Evolutionary conservation across 1,284 basidiomycete species (phyloP), one percentile per base, ranked within the genome.

Genomic region (Erythrobasidium hasegawianum): DNA sequence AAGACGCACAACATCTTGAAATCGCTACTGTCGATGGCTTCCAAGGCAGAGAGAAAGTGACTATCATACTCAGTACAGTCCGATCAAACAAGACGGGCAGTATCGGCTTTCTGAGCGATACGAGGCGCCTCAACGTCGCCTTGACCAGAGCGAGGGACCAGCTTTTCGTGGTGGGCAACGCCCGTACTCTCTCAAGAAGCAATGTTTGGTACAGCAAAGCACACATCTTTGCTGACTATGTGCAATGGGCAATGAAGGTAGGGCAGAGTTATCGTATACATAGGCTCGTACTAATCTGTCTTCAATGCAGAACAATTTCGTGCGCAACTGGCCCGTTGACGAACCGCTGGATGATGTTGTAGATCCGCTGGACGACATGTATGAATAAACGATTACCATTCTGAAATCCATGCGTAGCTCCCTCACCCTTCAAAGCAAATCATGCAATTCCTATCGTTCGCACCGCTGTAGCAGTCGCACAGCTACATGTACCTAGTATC

Each of bases 11-110:
- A 85, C 0, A 83, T 53, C 82, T 94, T 58, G 90, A 93, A 75
- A 83, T 93, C 72, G 88, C 87, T 77, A 93, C 90, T 0, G 90
- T 94, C 9, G 90, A 94, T 74, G 93, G 91, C 14, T 97, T 95
- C 76, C 90, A 97, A 76, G 92, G 92, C 0, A 83, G 91, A 54
- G 90, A 97, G 79, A 96, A 96, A 80, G 85, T 88, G 13, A 86
- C 93, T 27, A 89, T 96, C 72, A 81, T 96, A 56, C 93, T 96
- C 75, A 90, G 88, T 47, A 93, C 91, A 0, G 90, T 93, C 52
- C 83, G 93, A 57, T 88, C 87, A 74, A 93, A 94, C 73, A 70
- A 79, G 5, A 77, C 75, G 4, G 88, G 88, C 16, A 82, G 83
- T 71, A 89, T 91, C 75, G 92, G 92, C 0, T 96, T 96, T 78